Evolutionary conservation across 176 grass and related monocot species (phyloP).

Genomic region (Aegilops bicornis): DNA sequence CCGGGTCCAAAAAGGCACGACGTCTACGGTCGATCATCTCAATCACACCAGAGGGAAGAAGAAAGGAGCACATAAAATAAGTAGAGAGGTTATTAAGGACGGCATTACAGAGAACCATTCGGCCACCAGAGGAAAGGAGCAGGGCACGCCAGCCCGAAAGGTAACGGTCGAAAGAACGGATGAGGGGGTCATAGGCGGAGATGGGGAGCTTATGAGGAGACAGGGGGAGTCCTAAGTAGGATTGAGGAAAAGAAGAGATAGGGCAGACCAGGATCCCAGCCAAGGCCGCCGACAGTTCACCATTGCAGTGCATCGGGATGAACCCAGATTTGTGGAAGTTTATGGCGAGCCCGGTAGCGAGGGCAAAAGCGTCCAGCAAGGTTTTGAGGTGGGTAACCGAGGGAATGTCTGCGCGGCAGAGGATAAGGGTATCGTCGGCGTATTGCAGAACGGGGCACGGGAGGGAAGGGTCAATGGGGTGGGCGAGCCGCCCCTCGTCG

Average conservation of each 20-base stretch:
- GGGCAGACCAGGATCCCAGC: not conserved
- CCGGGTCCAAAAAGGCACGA: not conserved
- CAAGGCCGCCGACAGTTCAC: too few relatives aligned
- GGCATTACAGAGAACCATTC: not conserved
- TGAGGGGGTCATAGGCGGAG: too few relatives aligned
- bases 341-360: too few relatives aligned
- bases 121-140: not conserved
- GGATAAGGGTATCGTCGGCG: not conserved
- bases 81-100: not conserved
- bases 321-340: not conserved
- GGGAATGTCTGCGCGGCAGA: not conserved
- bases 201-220: not conserved
- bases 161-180: not conserved
- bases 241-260: not conserved
- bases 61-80: not conserved
- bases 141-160: not conserved
- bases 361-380: not conserved
- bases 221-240: not conserved
- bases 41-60: not conserved
- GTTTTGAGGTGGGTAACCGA: not conserved
- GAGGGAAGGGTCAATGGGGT: not conserved
- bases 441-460: not conserved
- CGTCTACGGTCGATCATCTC: not conserved
- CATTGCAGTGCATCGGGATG: not conserved
- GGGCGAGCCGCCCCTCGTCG: accelerated